These are phyloP conservation scores for Cercophora samala DNA, from an alignment of 495 filamentous ascomycete genomes.

Conservation along the genomic window DNA sequence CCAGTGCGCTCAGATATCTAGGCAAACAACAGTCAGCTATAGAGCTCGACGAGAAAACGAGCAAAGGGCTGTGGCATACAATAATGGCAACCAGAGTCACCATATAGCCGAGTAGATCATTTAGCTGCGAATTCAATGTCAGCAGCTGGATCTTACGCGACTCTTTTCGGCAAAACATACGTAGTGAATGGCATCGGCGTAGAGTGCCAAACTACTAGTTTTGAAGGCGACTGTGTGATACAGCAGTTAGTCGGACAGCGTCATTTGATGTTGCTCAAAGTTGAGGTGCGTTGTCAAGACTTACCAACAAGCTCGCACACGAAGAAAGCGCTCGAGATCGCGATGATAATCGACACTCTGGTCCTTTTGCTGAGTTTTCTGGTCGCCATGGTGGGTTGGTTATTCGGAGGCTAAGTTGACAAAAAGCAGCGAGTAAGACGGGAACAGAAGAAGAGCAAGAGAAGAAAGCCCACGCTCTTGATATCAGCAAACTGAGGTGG, in stretches of 20 bases:
- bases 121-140: conserved; percentile 55
- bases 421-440: background rate
- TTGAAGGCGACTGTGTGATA: conserved; percentile 64
- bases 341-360: background rate
- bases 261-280: background rate
- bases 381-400: background rate
- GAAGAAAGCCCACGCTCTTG: background rate
- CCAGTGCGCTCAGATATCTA: conserved; percentile 44
- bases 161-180: conserved; percentile 43
- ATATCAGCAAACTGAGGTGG: background rate
- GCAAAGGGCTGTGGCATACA: conserved; percentile 39
- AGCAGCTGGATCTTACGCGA: background rate
- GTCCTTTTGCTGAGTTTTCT: background rate
- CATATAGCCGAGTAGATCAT: conserved; percentile 81
- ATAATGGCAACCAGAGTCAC: conserved; percentile 83
- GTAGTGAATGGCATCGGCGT: conserved; percentile 96
- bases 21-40: conserved; percentile 17
- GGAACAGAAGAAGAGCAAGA: background rate
- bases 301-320: background rate
- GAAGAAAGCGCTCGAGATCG: background rate
- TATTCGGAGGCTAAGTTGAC: background rate
- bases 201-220: conserved; percentile 82
- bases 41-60: background rate
- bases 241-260: background rate
- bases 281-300: background rate